Evolutionary conservation across 768 basidiomycete species (phyloP).

Genomic region (Galerina sulciceps): DNA sequence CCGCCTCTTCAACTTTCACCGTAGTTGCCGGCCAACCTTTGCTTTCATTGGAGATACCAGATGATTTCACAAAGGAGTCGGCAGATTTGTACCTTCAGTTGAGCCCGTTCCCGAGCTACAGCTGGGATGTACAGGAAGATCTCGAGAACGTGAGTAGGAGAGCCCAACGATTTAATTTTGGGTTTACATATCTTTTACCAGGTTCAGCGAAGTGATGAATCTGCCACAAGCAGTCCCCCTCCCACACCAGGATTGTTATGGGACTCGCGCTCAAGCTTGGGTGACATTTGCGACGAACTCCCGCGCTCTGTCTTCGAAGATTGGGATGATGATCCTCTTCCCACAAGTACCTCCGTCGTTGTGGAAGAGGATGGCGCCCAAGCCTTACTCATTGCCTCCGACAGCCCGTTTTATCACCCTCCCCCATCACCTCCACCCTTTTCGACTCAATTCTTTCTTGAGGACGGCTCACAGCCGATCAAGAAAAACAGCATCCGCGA

Average conservation of each 20-base stretch:
- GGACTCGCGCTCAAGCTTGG: slow-evolving; percentile 13
- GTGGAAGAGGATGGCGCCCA: slow-evolving; percentile 23
- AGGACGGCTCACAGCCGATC: slow-evolving; percentile 1
- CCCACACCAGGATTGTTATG: slow-evolving; percentile 16
- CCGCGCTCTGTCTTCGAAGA: slow-evolving; percentile 26
- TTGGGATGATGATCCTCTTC: slow-evolving; percentile 24
- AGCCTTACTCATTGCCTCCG: slow-evolving; percentile 19
- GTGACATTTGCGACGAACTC: background rate
- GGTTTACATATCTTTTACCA: background rate
- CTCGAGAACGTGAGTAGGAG: slow-evolving; percentile 14
- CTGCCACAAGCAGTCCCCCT: slow-evolving; percentile 9
- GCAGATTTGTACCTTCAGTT: slow-evolving; percentile 15
- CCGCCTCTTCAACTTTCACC: slow-evolving; percentile 15
- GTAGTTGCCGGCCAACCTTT: slow-evolving; percentile 21
- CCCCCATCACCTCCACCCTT: slow-evolving; percentile 16
- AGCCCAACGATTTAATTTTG: background rate
- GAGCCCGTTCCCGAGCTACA: slow-evolving; percentile 16
- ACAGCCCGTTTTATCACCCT: slow-evolving; percentile 19
- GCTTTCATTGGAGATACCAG: slow-evolving; percentile 10
- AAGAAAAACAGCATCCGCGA: background rate
- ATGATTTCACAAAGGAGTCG: slow-evolving; percentile 16
- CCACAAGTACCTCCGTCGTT: slow-evolving; percentile 10
- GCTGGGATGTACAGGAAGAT: slow-evolving; percentile 20
- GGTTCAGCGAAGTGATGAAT: slow-evolving; percentile 7
- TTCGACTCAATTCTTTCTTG: slow-evolving; percentile 7